Base-by-base conservation (phyloP, 176 grass and related monocot genomes). In the Aegilops speltoides region DNA sequence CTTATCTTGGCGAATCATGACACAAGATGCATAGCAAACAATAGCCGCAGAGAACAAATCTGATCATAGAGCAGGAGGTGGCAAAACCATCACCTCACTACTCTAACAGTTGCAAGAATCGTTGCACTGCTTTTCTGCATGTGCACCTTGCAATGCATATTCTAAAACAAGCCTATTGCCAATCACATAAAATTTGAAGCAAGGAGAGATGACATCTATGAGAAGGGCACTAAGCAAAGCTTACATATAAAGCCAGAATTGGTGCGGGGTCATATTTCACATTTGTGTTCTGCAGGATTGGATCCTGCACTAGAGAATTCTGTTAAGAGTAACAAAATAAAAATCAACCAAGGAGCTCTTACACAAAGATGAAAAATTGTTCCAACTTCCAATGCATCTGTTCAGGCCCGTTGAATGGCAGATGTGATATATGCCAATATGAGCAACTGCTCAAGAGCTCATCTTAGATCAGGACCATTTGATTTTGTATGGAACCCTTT, bases 1-100 rank as follows among this genome's bases (percentile, higher is more conserved):
- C 87, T 87, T 92, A 92, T 87, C 91, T 93, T 79, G 28, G 83
- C 38, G 82, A 90, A 87, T 88, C 88, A 86, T 90, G 82, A 76
- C 72, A 79, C 65, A 74, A 90, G 85, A 75, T 85, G 88, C 73
- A 88, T 79, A 68, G 56, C 79, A 79, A 88, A 88, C 50, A 82
- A 52, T 73, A 86, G 78, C 88, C 85, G 10, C 86, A 86, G 36
- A 85, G 69, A 69, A 84, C 67, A 86, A 89, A 79, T 86, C 78
- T 78, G 64, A 73, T 50, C 64, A 84, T 24, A 60, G 57, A 80
- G 72, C 67, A 68, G 82, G 79, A 68, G 72, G 65, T 74, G 78
- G 91, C 57, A 63, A 62, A 78, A 82, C 67, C 78, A 79, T 48
- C 66, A 79, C 78, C 63, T 90, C 82, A 79, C 50, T 88, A 81